Evolutionary conservation across 495 filamentous ascomycete species (phyloP).

Genomic region (Mytilinidion resinicola): DNA sequence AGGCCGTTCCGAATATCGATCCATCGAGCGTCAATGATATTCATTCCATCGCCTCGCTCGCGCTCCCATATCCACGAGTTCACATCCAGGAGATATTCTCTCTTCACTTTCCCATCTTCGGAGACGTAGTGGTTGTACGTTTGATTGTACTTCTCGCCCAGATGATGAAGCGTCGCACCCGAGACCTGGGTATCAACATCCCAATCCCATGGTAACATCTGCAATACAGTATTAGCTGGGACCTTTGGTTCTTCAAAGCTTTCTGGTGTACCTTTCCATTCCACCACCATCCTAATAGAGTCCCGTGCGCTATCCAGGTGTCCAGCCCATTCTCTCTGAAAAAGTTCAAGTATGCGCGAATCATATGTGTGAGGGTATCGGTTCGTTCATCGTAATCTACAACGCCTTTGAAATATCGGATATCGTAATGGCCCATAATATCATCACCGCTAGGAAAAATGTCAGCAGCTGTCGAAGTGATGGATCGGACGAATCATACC

Average conservation of each 20-base stretch:
- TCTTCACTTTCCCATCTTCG: conserved; percentile 21
- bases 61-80: conserved; percentile 62
- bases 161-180: conserved; percentile 51
- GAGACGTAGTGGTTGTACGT: conserved; percentile 55
- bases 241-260: background rate
- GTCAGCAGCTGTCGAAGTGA: conserved; percentile 5
- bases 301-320: conserved; percentile 86
- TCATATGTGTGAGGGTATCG: conserved; percentile 58
- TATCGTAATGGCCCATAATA: conserved; percentile 64
- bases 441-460: conserved; percentile 38
- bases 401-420: conserved; percentile 55
- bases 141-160: conserved; percentile 59
- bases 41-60: conserved; percentile 58
- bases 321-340: conserved; percentile 59
- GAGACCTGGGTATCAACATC: conserved; percentile 81
- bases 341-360: conserved; percentile 66
- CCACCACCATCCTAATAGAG: conserved; percentile 89
- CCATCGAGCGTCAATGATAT: conserved; percentile 84
- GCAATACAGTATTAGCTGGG: background rate
- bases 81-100: conserved; percentile 68
- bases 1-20: conserved; percentile 70
- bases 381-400: conserved; percentile 60
- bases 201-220: conserved; percentile 81
- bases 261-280: conserved; percentile 53
- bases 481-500: conserved; percentile 1